These are phyloP conservation scores for Podila epigama DNA, from an alignment of 192 early-diverging fungal genomes.

Conservation along the genomic window DNA sequence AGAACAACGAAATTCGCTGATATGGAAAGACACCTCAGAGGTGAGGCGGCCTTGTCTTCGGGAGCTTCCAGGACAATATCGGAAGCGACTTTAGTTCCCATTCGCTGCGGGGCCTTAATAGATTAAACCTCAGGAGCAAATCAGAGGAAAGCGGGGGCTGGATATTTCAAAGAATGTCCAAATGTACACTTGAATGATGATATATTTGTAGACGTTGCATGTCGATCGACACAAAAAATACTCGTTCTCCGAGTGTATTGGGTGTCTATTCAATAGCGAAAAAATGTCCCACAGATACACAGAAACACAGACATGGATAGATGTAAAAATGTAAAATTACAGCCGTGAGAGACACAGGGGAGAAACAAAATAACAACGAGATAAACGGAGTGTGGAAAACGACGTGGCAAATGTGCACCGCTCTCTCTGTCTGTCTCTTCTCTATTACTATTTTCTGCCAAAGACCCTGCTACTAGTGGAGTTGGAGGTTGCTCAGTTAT, in stretches of 20 bases:
- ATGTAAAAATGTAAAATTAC: too few relatives aligned
- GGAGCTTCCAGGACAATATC: background rate
- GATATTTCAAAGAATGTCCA: background rate
- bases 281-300: background rate
- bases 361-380: background rate
- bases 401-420: background rate
- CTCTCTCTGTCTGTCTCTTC: too few relatives aligned
- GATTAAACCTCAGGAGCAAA: background rate
- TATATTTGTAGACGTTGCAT: too few relatives aligned
- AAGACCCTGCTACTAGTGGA: too few relatives aligned
- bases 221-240: background rate
- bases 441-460: too few relatives aligned
- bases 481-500: background rate
- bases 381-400: slow-evolving; percentile 1
- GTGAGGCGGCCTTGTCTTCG: too few relatives aligned
- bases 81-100: background rate
- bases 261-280: background rate
- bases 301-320: too few relatives aligned
- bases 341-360: background rate
- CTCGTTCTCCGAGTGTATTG: background rate
- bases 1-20: too few relatives aligned
- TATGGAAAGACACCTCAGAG: too few relatives aligned
- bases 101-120: background rate
- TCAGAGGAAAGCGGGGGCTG: background rate
- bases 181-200: background rate